Evolutionary conservation across 2,329 filamentous ascomycete species (phyloP), one percentile per base, ranked within the genome.

Genomic region (Metarhizium sp.): DNA sequence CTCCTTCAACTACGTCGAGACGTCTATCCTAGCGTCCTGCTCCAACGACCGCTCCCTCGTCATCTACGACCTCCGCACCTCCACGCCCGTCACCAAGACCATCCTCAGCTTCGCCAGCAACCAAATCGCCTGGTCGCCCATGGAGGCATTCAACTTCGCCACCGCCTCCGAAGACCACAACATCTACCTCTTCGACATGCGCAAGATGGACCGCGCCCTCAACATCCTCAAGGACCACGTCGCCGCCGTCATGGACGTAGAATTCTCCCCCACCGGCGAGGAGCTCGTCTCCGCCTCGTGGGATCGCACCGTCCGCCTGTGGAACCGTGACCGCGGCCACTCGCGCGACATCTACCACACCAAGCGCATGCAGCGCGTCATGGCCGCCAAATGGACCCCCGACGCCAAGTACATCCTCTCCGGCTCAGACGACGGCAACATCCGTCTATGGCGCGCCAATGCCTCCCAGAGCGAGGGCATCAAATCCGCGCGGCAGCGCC

Each of bases 321-420:
- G 91, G 88, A 84, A 84, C 67, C 81, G 88, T 55, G 82, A 86
- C 60, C 77, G 86, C 59, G 92, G 92, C 29, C 90, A 94, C 71
- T 92, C 88, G 14, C 81, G 92, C 63, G 94, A 99, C 67, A 85
- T 96, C 51, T 99, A 97, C 73, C 92, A 97, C 75, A 97, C 94
- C 18, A 95, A 96, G 74, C 85, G 94, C 60, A 96, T 96, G 92
- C 92, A 97, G 75, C 83, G 92, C 62, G 91, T 96, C 55, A 95
- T 95, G 75, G 86, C 87, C 10, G 85, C 85, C 50, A 83, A 82
- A 59, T 97, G 88, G 79, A 94, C 91, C 0, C 88, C 91, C 6
- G 94, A 99, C 69, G 86, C 87, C 61, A 89, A 89, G 64, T 99
- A 95, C 69, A 74, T 99, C 25, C 80, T 99, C 50, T 91, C 88